These are phyloP conservation scores for Paecilomyces formosus DNA, from an alignment of 2,329 filamentous ascomycete species.

Conservation along the genomic window DNA sequence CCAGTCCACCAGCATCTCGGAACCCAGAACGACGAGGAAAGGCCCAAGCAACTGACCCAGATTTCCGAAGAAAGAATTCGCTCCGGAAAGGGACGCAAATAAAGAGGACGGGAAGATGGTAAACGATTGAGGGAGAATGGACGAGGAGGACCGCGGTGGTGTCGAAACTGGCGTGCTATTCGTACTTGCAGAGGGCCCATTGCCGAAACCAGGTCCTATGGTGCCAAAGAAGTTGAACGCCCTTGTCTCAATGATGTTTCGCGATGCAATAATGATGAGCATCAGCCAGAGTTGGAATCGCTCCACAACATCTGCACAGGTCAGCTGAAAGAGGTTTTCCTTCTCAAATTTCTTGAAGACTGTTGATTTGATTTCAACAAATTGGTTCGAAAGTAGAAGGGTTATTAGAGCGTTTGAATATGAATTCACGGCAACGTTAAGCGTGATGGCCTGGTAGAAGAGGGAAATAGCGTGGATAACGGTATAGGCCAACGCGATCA, in stretches of 20 bases:
- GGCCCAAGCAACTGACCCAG: conserved; percentile 79
- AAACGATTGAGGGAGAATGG: conserved; percentile 83
- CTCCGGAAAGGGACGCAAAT: conserved; percentile 34
- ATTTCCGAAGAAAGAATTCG: conserved; percentile 35
- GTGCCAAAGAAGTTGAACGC: conserved; percentile 56
- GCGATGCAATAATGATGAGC: conserved; percentile 89
- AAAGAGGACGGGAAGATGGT: conserved; percentile 61
- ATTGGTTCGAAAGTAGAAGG: conserved; percentile 90
- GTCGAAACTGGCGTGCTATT: conserved; percentile 48
- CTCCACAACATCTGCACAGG: conserved; percentile 93
- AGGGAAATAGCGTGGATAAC: conserved; percentile 78
- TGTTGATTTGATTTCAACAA: conserved; percentile 96
- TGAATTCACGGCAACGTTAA: conserved; percentile 97
- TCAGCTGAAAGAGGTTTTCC: conserved; percentile 92
- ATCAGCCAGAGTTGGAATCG: conserved; percentile 97
- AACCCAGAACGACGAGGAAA: conserved; percentile 87
- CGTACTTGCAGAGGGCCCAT: conserved; percentile 24
- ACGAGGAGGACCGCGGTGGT: conserved; percentile 51
- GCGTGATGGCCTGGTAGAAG: conserved; percentile 95
- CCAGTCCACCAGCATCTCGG: conserved; percentile 94
- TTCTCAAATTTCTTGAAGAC: conserved; percentile 99
- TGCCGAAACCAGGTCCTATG: conserved; percentile 24
- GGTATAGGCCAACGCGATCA: conserved; percentile 80
- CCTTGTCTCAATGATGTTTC: conserved; percentile 93
- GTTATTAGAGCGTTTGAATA: conserved; percentile 95